phyloP scores from a whole-genome alignment of 257 asterid genomes.

The Capsicum chinense region DNA sequence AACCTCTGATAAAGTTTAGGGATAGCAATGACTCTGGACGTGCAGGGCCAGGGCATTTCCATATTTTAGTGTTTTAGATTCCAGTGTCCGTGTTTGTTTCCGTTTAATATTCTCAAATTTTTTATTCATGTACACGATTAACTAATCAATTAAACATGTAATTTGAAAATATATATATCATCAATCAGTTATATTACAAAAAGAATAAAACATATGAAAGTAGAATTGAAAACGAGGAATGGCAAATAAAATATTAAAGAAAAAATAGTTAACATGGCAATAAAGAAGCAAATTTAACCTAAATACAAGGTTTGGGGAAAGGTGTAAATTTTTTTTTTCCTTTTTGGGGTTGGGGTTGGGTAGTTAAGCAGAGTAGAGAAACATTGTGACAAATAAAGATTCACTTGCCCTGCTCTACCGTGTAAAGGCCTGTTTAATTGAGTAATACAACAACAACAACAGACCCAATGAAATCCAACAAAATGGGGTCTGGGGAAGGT shows the following conservation, averaged over 20 bases:
- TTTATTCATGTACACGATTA: neutral
- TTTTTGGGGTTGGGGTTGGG: neutral
- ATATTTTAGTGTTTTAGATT: neutral
- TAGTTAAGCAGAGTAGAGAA: neutral
- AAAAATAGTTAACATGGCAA: neutral
- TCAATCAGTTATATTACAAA: neutral
- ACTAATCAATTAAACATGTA: neutral
- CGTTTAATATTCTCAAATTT: neutral
- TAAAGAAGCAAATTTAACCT: neutral
- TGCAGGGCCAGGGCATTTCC: neutral
- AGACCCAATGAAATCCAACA: no score
- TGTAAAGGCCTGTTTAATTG: neutral
- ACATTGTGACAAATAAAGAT: neutral
- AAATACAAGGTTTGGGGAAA: neutral
- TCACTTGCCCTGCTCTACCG: neutral
- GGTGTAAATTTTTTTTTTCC: neutral
- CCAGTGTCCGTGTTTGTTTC: neutral
- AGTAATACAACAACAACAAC: no score
- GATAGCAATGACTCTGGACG: neutral
- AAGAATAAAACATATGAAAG: neutral
- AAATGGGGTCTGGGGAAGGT: no score
- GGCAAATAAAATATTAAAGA: neutral
- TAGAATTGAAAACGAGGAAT: neutral
- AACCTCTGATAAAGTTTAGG: neutral
- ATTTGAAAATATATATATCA: neutral